Conservation (phyloP, 2,329 filamentous ascomycete species). For the Arthroderma uncinatum region DNA sequence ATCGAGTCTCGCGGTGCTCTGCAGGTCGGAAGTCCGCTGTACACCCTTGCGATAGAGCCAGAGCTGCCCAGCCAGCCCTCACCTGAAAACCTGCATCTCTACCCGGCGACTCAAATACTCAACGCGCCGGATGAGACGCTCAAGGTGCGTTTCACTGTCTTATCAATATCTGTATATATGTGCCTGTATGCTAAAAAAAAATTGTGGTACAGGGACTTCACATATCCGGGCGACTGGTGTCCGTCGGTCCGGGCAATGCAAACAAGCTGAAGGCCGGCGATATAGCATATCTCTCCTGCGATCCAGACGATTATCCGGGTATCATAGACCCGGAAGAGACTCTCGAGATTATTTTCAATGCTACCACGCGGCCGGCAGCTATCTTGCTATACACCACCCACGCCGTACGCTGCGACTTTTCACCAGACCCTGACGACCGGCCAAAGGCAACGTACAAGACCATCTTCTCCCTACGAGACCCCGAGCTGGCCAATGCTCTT, state of each 20-base stretch:
- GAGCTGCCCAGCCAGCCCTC: background rate
- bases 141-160: background rate
- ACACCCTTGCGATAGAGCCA: background rate
- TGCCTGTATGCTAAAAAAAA: background rate
- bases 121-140: background rate
- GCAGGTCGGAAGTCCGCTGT: slow-evolving; percentile 3
- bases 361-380: slow-evolving; percentile 20
- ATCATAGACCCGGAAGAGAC: slow-evolving; percentile 27
- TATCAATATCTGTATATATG: background rate
- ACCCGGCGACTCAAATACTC: background rate
- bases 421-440: background rate
- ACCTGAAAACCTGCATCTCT: slow-evolving; percentile 1
- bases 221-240: slow-evolving; percentile 21
- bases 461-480: slow-evolving; percentile 1
- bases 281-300: slow-evolving; percentile 35
- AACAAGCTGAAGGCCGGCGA: slow-evolving; percentile 18
- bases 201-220: slow-evolving; percentile 19
- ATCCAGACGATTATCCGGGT: slow-evolving; percentile 30
- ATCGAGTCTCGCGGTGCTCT: slow-evolving; percentile 1
- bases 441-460: background rate
- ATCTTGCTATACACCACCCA: slow-evolving; percentile 33
- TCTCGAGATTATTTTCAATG: slow-evolving; percentile 23
- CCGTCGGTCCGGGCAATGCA: slow-evolving; percentile 23
- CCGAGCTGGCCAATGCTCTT: background rate
- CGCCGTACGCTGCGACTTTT: slow-evolving; percentile 29